Evolutionary conservation across 169 alveolate species (phyloP), one percentile per base, ranked within the genome.

Genomic region (Plasmodium relictum): DNA sequence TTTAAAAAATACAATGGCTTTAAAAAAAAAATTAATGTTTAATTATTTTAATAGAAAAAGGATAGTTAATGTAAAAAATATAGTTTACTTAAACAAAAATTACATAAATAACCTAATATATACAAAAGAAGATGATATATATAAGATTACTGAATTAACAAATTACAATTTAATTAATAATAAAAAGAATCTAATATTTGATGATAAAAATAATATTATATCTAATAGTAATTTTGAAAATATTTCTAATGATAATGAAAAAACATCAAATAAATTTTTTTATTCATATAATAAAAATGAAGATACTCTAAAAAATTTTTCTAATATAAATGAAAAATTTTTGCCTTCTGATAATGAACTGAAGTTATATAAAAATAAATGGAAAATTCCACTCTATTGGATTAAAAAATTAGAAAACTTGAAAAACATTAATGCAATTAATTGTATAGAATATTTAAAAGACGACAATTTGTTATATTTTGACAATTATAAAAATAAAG

Each of bases 71-170:
- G 31, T 69, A 52, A 71, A 56, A 65, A 83, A 54, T 20, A 24
- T 45, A 26, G 31, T 68, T 3, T 72, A 22, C 26, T 24, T 80
- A 37, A 80, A 71, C 4, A 80, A 39, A 14, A 54, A 48, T 44
- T 80, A 56, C 62, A 24, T 68, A 31, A 80, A 39, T 22, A 52
- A 48, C 42, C 58, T 86, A 54, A 42, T 86, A 41, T 86, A 86
- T 54, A 86, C 92, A 37, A 70, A 73, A 26, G 92, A 86, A 65
- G 92, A 86, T 70, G 92, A 86, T n/a, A 86, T 86, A 69, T 86
- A 86, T 22, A 70, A 65, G 62, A 86, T 86, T 70, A 80, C 39
- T 31, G 22, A 54, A 18, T 18, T 80, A 10, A 45, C 5, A 16
- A 37, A 69, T 10, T 65, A 24, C 52, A 9, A 18, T 14, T 12